Evolutionary conservation across 108 stramenopile species (phyloP).

Genomic region (Schizochytrium sp.): DNA sequence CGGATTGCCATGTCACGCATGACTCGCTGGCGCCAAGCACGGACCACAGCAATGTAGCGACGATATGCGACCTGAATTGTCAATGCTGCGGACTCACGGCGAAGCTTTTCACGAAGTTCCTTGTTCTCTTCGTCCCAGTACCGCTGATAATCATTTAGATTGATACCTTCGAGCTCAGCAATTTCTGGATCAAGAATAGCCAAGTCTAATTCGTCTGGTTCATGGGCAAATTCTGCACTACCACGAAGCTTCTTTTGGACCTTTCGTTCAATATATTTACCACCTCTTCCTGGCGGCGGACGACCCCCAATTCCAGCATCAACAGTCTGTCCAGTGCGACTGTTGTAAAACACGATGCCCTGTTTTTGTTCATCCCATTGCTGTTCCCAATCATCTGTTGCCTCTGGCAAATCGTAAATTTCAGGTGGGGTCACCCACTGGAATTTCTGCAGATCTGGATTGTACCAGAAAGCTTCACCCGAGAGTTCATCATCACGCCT

Average conservation of each 20-base stretch:
- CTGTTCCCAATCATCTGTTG: conserved; percentile 18
- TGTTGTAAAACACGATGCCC: background rate
- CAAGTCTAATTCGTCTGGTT: background rate
- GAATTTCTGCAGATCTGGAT: conserved; percentile 36
- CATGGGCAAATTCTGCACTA: background rate
- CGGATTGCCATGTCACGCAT: conserved; percentile 57
- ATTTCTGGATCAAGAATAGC: conserved; percentile 25
- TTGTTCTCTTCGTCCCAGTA: conserved; percentile 56
- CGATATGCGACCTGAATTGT: background rate
- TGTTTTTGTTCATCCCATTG: conserved; percentile 39
- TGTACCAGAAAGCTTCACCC: conserved; percentile 59
- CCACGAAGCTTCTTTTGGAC: conserved; percentile 29
- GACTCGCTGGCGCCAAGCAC: conserved; percentile 40
- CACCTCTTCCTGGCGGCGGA: conserved; percentile 12
- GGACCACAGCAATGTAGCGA: conserved; percentile 25
- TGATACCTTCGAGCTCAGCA: conserved; percentile 56
- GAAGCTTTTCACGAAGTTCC: conserved; percentile 42
- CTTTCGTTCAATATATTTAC: conserved; percentile 20
- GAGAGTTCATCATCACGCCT: conserved; percentile 46
- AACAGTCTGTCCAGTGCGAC: background rate
- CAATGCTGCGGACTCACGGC: background rate
- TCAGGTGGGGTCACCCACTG: conserved; percentile 45
- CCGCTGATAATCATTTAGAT: conserved; percentile 40
- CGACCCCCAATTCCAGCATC: background rate
- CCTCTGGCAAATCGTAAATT: conserved; percentile 50